A percentile compares a stretch with the other conserved stretches of the same genome.
phyloP scores from a whole-genome alignment of 352 stramenopile genomes.

The Phytophthora idaei region DNA sequence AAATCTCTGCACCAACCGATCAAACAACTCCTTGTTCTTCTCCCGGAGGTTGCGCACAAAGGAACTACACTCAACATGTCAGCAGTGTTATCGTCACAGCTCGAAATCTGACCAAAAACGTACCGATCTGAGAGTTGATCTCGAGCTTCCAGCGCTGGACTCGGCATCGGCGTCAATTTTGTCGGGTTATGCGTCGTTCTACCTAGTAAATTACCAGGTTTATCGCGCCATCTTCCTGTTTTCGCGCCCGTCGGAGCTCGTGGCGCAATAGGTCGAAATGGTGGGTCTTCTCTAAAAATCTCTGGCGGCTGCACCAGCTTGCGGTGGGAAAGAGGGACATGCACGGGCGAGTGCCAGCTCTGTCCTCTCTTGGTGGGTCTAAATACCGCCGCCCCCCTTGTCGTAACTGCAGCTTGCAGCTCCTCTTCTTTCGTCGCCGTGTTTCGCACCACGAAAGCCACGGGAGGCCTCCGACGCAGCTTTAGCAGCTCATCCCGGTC shows the following conservation, averaged over 20 bases:
- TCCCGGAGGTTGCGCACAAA: constrained; percentile 43
- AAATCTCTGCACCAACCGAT: constrained; percentile 42
- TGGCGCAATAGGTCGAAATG: constrained; percentile 39
- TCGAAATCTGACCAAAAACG: not conserved
- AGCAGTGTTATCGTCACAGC: not conserved
- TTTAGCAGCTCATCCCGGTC: constrained; percentile 32
- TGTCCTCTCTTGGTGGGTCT: constrained; percentile 23
- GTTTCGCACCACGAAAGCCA: constrained; percentile 54
- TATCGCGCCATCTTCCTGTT: constrained; percentile 6
- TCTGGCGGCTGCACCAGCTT: constrained; percentile 60
- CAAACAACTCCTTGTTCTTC: constrained; percentile 44
- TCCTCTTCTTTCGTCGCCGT: constrained; percentile 23
- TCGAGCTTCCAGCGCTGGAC: not conserved
- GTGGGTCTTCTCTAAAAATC: constrained; percentile 51
- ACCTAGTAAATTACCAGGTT: not conserved
- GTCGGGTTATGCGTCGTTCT: constrained; percentile 13
- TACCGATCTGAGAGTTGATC: constrained; percentile 34
- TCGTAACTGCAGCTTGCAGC: constrained; percentile 18
- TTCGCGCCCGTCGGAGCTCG: constrained; percentile 6
- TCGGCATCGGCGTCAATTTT: constrained; percentile 27
- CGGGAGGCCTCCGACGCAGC: constrained; percentile 42
- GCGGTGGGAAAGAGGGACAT: constrained; percentile 64
- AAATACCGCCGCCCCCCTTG: not conserved
- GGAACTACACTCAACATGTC: constrained; percentile 15
- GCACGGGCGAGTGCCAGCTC: constrained; percentile 66